phyloP scores from a whole-genome alignment of 305 asterid genomes.

The Fraxinus floribunda region DNA sequence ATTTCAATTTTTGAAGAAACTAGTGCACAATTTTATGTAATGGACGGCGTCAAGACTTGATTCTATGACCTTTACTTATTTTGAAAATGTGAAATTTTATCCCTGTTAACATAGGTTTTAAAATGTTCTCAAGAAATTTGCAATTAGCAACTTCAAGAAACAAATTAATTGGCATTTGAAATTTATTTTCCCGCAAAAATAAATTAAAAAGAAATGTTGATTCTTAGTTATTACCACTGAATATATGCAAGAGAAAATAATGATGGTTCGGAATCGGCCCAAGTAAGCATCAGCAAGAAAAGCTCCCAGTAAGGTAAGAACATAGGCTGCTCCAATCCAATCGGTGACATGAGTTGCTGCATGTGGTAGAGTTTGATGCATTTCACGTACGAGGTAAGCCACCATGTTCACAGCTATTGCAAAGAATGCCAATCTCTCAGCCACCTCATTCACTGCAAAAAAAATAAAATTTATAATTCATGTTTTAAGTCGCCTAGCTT shows the following conservation, averaged over 20 bases:
- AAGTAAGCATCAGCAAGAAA: constrained; percentile 76
- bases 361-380: constrained; percentile 64
- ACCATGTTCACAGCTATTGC: constrained; percentile 77
- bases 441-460: constrained; percentile 67
- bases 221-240: constrained; percentile 41
- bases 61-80: background rate
- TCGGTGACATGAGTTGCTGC: constrained; percentile 83
- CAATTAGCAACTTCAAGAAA: background rate
- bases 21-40: background rate
- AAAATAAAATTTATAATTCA: background rate
- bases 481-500: background rate
- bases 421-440: constrained; percentile 78
- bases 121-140: background rate
- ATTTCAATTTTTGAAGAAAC: background rate
- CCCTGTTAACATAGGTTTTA: background rate
- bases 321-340: constrained; percentile 85
- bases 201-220: background rate
- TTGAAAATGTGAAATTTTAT: background rate
- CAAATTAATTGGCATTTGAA: background rate
- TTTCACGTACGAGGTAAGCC: constrained; percentile 51
- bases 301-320: constrained; percentile 72
- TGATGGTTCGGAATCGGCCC: constrained; percentile 73
- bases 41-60: background rate
- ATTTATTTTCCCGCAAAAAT: background rate
- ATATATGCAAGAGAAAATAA: constrained; percentile 64